Conservation (phyloP, 106 monocot genomes). For the Dactylorhiza incarnata region DNA sequence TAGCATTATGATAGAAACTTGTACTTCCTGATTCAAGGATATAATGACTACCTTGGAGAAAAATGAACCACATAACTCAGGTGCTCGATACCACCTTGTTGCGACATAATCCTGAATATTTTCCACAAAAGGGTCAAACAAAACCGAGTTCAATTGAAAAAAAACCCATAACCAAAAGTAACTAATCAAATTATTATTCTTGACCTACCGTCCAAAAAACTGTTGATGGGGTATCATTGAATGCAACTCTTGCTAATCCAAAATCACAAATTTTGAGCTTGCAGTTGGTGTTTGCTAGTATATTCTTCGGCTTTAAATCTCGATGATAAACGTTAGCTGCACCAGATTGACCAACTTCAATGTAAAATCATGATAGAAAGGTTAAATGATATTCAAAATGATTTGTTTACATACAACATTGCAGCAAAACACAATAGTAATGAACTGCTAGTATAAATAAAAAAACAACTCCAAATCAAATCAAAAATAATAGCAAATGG, state of each 20-base stretch:
- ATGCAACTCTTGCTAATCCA: conserved; percentile 87
- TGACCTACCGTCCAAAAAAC: conserved; percentile 57
- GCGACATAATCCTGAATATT: conserved; percentile 85
- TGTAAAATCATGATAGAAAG: not conserved
- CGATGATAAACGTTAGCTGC: conserved; percentile 93
- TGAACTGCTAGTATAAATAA: not conserved
- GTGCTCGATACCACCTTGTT: conserved; percentile 93
- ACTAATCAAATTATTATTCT: not conserved
- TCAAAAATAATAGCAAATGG: not conserved
- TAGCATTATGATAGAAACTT: conserved; percentile 1
- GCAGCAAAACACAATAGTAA: not conserved
- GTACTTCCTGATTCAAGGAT: not conserved
- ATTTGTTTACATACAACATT: not conserved
- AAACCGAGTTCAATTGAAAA: not conserved
- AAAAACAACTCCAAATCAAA: not conserved
- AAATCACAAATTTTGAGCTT: conserved; percentile 94
- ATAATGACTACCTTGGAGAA: conserved; percentile 56
- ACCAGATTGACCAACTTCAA: conserved; percentile 2
- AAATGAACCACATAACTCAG: conserved; percentile 88
- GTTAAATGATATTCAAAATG: not conserved
- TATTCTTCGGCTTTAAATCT: conserved; percentile 87
- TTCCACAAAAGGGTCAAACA: not conserved
- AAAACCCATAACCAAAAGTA: not conserved
- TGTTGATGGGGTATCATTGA: conserved; percentile 71
- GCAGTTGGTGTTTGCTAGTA: conserved; percentile 88